Conservation (phyloP, 2,329 filamentous ascomycete genomes). For the Aspergillus sp. region DNA sequence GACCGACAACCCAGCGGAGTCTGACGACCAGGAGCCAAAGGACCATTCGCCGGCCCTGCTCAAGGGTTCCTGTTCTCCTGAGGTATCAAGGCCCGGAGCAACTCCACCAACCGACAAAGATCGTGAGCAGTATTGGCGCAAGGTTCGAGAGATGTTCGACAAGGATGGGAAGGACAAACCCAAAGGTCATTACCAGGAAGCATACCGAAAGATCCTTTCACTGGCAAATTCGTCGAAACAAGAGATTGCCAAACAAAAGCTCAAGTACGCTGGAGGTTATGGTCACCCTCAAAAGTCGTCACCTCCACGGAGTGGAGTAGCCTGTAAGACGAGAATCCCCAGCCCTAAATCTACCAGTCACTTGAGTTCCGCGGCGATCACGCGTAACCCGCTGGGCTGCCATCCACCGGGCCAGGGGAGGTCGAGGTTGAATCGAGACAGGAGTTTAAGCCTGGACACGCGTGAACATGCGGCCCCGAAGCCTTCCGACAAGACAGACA, state of each 20-base stretch:
- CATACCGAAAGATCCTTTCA: conserved; percentile 21
- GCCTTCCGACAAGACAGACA: conserved; percentile 17
- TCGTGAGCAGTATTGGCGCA: conserved; percentile 29
- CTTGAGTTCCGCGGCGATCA: conserved; percentile 15
- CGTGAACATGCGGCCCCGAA: conserved; percentile 20
- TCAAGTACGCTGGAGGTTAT: conserved; percentile 11
- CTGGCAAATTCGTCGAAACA: conserved; percentile 20
- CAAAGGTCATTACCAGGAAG: conserved; percentile 15
- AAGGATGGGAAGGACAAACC: conserved; percentile 25
- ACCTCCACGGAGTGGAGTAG: conserved; percentile 26
- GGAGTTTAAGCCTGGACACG: conserved; percentile 32
- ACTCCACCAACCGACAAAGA: conserved; percentile 17
- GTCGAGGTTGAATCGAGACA: conserved; percentile 34
- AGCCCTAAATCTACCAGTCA: conserved; percentile 30
- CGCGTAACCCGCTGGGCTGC: conserved; percentile 11
- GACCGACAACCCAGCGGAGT: conserved; percentile 15
- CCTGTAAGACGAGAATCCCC: conserved; percentile 36
- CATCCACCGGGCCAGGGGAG: conserved; percentile 16
- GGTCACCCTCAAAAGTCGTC: conserved; percentile 5
- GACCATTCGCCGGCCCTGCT: conserved; percentile 1
- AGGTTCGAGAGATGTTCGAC: conserved; percentile 24
- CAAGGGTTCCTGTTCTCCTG: conserved; percentile 3
- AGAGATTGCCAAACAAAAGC: conserved; percentile 18
- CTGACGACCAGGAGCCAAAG: conserved; percentile 6
- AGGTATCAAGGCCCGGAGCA: conserved; percentile 5